Evolutionary conservation across 306 rosid species (phyloP), one percentile per base, ranked within the genome.

Genomic region (Prunus mira): DNA sequence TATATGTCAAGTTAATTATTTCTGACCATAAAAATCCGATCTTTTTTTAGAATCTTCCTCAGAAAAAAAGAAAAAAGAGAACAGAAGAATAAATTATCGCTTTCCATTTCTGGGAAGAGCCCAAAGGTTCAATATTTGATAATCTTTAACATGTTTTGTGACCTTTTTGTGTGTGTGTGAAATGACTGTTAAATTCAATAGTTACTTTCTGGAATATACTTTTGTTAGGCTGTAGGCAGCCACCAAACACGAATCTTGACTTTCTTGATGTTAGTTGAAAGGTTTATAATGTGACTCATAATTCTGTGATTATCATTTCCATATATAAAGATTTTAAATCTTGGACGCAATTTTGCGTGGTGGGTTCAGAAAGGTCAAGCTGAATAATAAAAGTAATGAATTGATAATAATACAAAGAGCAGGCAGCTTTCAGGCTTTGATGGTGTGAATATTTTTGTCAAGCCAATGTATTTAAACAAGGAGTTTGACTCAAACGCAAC

Each of bases 401-500:
- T 30, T 10, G 76, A 72, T 24, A 24, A 61, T 43, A 63, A 47
- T 54, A 22, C 66, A 69, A 22, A 78, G 65, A 24, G 27, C 7
- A 57, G 25, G 73, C 67, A 69, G 50, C 67, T 74, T 46, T 78
- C 58, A 55, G 57, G 43, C 63, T 56, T 25, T 70, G 52, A 51
- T 49, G 14, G 55, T 52, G 77, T 67, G 73, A 52, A 46, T 38
- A 75, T 34, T 38, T 38, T 47, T 79, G 43, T 28, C 58, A 69
- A 69, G 6, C 47, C 41, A 17, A 12, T 65, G 51, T 9, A 22
- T 10, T 67, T 9, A 45, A 65, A 38, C 3, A 41, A 27, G 74
- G 54, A 43, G 65, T 49, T 85, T 83, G 93, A 87, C 85, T 83
- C 12, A 51, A 74, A 45, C 51, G 38, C 41, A 55, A 41, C 22